Evolutionary conservation across 108 stramenopile genomes (phyloP).

Genomic region (Parietichytrium sp.): DNA sequence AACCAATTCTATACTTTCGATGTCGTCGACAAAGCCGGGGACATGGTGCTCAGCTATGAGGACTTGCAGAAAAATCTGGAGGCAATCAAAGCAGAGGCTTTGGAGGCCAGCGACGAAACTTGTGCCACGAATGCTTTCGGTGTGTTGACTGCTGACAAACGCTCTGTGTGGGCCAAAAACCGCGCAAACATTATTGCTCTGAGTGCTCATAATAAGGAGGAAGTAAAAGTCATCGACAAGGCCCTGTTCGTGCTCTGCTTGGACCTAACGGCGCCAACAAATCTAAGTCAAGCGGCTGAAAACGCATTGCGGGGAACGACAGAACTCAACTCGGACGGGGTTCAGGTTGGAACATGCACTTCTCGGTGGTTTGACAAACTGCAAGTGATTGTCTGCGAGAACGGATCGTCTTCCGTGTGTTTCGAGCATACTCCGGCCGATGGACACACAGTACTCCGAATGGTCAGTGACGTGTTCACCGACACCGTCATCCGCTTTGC

Average conservation of each 20-base stretch:
- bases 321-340: not conserved
- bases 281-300: not conserved
- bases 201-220: not conserved
- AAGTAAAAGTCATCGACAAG: not conserved
- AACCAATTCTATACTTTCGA: not conserved
- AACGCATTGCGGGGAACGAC: not conserved
- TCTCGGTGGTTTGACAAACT: constrained; percentile 41
- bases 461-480: constrained; percentile 5
- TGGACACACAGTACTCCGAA: constrained; percentile 36
- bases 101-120: not conserved
- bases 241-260: not conserved
- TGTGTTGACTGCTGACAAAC: not conserved
- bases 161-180: not conserved
- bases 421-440: constrained; percentile 28
- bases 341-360: not conserved
- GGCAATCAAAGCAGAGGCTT: not conserved
- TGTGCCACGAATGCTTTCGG: not conserved
- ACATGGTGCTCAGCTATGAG: not conserved
- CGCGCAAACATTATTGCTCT: not conserved
- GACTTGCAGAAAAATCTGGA: not conserved
- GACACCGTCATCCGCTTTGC: constrained; percentile 31
- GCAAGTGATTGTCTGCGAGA: not conserved
- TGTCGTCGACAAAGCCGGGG: not conserved
- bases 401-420: not conserved
- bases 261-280: not conserved